phyloP scores from a whole-genome alignment of 169 alveolate species.

The Babesia divergens region DNA sequence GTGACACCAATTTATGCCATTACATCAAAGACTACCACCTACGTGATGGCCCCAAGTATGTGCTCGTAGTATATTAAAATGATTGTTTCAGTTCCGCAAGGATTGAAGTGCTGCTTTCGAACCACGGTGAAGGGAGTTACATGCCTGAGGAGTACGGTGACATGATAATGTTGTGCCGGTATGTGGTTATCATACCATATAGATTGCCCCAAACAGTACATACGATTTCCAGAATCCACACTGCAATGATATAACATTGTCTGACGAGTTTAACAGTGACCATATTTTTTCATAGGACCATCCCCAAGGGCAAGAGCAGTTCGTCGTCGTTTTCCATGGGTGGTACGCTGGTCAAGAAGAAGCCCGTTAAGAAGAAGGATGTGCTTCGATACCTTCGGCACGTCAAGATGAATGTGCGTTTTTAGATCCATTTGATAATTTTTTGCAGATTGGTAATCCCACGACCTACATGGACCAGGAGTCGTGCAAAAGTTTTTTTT shows the following conservation, averaged over 20 bases:
- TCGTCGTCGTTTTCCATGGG: slow-evolving; percentile 34
- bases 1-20: slow-evolving; percentile 65
- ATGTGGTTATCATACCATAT: not conserved
- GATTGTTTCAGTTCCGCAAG: slow-evolving; percentile 38
- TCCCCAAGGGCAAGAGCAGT: too few relatives aligned
- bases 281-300: too few relatives aligned
- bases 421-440: not conserved
- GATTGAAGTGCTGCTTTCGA: slow-evolving; percentile 41
- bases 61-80: not conserved
- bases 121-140: slow-evolving; percentile 36
- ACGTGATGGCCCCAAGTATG: slow-evolving; percentile 66
- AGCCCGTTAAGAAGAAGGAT: slow-evolving; percentile 8
- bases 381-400: slow-evolving; percentile 39
- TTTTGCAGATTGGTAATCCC: slow-evolving; percentile 69
- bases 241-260: too few relatives aligned
- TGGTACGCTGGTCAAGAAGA: slow-evolving; percentile 13
- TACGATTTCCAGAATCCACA: slow-evolving; percentile 37
- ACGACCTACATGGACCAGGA: slow-evolving; percentile 80
- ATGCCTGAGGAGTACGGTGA: slow-evolving; percentile 49
- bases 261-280: too few relatives aligned
- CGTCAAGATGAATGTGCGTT: slow-evolving; percentile 53
- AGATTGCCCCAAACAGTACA: not conserved
- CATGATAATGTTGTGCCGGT: slow-evolving; percentile 41
- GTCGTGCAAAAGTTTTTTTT: slow-evolving; percentile 70
- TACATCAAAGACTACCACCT: slow-evolving; percentile 79